A percentile compares a stretch with the other conserved stretches of the same genome.
Conservation (phyloP, 2,329 filamentous ascomycete species). For the Madurella fahalii region DNA sequence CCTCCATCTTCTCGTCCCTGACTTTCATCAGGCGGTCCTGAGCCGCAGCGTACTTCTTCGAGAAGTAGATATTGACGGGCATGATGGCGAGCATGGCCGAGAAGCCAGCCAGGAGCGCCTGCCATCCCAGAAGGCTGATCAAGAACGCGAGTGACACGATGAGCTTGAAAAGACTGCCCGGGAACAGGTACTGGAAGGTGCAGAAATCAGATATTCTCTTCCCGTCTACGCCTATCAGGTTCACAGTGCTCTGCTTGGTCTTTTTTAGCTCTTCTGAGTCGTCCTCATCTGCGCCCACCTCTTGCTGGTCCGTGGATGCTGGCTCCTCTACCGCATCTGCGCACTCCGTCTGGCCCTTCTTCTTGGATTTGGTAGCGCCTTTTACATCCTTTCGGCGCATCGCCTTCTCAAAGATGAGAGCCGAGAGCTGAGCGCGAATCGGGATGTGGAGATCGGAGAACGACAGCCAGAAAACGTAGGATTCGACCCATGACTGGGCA, state of each 20-base stretch:
- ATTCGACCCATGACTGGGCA: constrained; percentile 56
- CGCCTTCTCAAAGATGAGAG: constrained; percentile 72
- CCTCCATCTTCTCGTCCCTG: constrained; percentile 68
- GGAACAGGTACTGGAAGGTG: constrained; percentile 62
- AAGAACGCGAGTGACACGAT: constrained; percentile 64
- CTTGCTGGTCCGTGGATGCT: constrained; percentile 30
- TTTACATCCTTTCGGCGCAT: constrained; percentile 76
- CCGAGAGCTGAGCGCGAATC: constrained; percentile 64
- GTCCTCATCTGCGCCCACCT: constrained; percentile 40
- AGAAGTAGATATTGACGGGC: constrained; percentile 64
- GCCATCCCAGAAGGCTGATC: constrained; percentile 67
- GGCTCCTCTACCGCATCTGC: constrained; percentile 30
- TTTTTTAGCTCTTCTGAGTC: constrained; percentile 45
- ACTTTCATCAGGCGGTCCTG: constrained; percentile 71
- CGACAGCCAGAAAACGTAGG: constrained; percentile 63
- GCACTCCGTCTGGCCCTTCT: constrained; percentile 32
- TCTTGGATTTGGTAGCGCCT: constrained; percentile 47
- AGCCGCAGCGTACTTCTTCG: constrained; percentile 59
- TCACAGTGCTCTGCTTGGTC: constrained; percentile 68
- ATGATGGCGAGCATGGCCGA: constrained; percentile 59
- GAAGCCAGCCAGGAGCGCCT: constrained; percentile 62
- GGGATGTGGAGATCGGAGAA: constrained; percentile 61
- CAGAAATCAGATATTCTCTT: constrained; percentile 65
- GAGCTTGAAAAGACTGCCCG: constrained; percentile 59
- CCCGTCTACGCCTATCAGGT: constrained; percentile 72